Percentiles rank a stretch among this genome's conserved stretches.
These are phyloP conservation scores for Boletus rufocinnamomeus DNA, from an alignment of 768 basidiomycete genomes.

Conservation along the genomic window DNA sequence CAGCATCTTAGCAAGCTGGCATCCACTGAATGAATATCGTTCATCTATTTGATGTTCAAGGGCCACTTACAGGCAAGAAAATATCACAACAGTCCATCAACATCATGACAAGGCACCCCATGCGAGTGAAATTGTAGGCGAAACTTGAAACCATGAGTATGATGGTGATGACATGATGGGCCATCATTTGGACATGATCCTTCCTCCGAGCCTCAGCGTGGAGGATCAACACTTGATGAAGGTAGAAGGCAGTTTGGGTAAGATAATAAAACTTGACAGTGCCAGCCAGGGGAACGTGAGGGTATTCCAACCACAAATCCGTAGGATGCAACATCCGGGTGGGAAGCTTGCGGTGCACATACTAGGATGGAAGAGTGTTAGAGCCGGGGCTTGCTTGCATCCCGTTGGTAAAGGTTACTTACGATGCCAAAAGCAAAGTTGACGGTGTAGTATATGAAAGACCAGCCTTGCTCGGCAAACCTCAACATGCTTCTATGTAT, in stretches of 20 bases:
- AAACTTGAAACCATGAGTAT: constrained; percentile 78
- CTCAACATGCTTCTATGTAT: constrained; percentile 74
- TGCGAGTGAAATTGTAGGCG: constrained; percentile 78
- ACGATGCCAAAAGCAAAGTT: constrained; percentile 84
- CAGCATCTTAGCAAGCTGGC: constrained; percentile 89
- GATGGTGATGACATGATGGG: constrained; percentile 91
- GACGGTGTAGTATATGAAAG: constrained; percentile 72
- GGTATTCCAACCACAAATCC: constrained; percentile 79
- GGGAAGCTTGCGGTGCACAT: constrained; percentile 74
- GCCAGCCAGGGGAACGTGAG: constrained; percentile 76
- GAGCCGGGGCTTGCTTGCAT: constrained; percentile 1
- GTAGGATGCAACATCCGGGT: constrained; percentile 62
- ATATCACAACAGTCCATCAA: constrained; percentile 97
- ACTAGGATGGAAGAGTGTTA: constrained; percentile 48
- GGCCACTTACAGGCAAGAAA: constrained; percentile 74
- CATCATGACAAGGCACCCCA: constrained; percentile 87
- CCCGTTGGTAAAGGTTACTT: constrained; percentile 40
- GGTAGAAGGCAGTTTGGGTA: constrained; percentile 82
- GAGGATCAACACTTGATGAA: constrained; percentile 88
- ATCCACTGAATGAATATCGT: constrained; percentile 7
- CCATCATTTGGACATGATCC: constrained; percentile 96
- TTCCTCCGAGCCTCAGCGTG: constrained; percentile 91
- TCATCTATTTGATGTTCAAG: neutral
- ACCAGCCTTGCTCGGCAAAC: constrained; percentile 97
- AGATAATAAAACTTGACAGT: constrained; percentile 91